Conservation (phyloP, 495 filamentous ascomycete species). For the Tuber aestivum region DNA sequence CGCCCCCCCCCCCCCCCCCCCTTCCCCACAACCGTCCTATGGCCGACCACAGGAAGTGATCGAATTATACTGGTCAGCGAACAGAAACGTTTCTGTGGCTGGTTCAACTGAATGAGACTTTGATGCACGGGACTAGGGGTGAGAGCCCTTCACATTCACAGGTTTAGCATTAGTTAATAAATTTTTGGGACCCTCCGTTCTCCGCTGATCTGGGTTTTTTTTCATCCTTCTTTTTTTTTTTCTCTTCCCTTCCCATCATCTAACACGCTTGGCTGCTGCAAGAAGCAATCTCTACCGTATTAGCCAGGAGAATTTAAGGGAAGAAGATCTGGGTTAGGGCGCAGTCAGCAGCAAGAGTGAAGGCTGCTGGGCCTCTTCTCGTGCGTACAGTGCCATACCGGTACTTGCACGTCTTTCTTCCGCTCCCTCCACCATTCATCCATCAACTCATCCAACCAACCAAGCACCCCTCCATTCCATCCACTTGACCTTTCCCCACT, state of each 20-base stretch:
- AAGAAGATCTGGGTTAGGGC: background rate
- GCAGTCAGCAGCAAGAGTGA: background rate
- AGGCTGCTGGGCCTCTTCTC: background rate
- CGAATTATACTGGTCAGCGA: background rate
- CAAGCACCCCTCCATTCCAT: constrained; percentile 11
- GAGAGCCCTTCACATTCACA: background rate
- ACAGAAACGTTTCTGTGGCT: background rate
- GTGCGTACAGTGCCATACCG: background rate
- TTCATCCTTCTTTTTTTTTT: background rate
- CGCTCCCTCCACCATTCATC: constrained; percentile 10
- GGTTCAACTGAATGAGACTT: background rate
- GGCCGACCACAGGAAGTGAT: background rate
- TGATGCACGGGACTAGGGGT: background rate
- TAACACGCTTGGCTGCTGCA: background rate
- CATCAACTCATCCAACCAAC: constrained; percentile 18
- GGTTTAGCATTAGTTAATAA: constrained; percentile 5
- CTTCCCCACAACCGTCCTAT: background rate
- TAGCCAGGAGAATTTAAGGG: background rate
- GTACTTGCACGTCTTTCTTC: constrained; percentile 5
- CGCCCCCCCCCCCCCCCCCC: constrained; percentile 12
- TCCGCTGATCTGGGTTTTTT: background rate
- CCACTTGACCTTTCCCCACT: constrained; percentile 6
- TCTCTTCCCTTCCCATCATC: background rate
- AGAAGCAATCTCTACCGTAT: constrained; percentile 1
- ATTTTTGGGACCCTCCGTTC: background rate